Conservation (phyloP, 306 rosid genomes). For the Luffa aegyptiaca region DNA sequence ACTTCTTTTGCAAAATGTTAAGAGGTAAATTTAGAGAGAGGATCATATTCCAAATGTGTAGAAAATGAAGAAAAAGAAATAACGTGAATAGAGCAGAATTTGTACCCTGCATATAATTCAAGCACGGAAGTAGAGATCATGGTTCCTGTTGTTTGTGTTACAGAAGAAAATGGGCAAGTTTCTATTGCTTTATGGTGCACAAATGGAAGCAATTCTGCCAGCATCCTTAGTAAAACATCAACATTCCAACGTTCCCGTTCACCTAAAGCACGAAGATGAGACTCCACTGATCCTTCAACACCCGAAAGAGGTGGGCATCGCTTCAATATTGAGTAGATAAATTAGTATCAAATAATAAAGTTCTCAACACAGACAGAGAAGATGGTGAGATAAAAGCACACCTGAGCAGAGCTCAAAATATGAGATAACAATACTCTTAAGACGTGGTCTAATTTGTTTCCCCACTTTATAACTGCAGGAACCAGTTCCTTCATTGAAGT, state of each 20-base stretch:
- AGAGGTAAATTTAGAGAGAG: conserved; percentile 12
- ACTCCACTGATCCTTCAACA: conserved; percentile 93
- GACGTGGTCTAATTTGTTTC: conserved; percentile 72
- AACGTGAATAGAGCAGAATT: conserved; percentile 1
- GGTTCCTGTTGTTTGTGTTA: conserved; percentile 39
- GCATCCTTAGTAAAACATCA: conserved; percentile 70
- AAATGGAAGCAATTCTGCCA: conserved; percentile 54
- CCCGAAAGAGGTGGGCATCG: conserved; percentile 94
- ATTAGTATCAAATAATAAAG: conserved; percentile 1
- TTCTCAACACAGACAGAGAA: conserved; percentile 8
- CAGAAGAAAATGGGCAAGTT: conserved; percentile 63
- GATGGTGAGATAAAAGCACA: conserved; percentile 20
- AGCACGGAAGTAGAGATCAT: conserved; percentile 57
- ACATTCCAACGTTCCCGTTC: conserved; percentile 95
- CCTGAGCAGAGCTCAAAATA: conserved; percentile 66
- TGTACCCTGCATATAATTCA: conserved; percentile 71
- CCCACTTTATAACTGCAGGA: conserved; percentile 88
- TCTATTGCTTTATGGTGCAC: conserved; percentile 60
- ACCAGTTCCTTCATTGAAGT: conserved; percentile 65
- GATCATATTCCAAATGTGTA: neutral
- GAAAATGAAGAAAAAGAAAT: neutral
- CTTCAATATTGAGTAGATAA: conserved; percentile 35
- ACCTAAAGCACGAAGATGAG: conserved; percentile 80
- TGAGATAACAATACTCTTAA: conserved; percentile 60
- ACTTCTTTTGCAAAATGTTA: neutral